Evolutionary conservation across 257 asterid species (phyloP).

Genomic region (Coffea eugenioides): DNA sequence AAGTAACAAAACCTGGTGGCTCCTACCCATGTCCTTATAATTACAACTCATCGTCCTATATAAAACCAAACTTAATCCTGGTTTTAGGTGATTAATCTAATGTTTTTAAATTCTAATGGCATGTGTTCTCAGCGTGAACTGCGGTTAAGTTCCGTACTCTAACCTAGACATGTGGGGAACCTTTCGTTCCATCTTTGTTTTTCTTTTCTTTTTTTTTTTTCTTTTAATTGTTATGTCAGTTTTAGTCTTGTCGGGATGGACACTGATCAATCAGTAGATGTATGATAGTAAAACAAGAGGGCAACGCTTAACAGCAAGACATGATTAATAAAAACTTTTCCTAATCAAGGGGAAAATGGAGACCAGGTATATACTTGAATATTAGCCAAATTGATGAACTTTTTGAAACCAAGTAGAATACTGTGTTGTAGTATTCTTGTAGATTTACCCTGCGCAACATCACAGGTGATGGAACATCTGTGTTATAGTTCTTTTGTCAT

Average conservation of each 20-base stretch:
- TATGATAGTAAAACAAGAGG: neutral
- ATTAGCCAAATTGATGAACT: neutral
- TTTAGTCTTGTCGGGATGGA: neutral
- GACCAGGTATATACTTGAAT: neutral
- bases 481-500: too few species aligned
- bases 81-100: slow-evolving; percentile 3
- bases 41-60: slow-evolving; percentile 15
- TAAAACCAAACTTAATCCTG: slow-evolving; percentile 11
- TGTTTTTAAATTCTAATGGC: slow-evolving; percentile 5
- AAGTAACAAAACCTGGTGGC: neutral
- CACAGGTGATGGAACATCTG: neutral
- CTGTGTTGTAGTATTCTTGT: neutral
- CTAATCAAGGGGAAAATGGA: neutral
- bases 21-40: neutral
- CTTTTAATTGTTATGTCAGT: too few species aligned
- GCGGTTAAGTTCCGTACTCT: slow-evolving; percentile 5
- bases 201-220: too few species aligned
- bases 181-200: neutral
- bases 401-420: too few species aligned
- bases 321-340: neutral
- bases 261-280: too few species aligned
- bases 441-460: neutral
- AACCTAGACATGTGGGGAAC: slow-evolving; percentile 12
- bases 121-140: slow-evolving; percentile 19
- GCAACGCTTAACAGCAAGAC: neutral